Evolutionary conservation across 345 rosid genomes (phyloP).

Genomic region (Barbarea vulgaris): DNA sequence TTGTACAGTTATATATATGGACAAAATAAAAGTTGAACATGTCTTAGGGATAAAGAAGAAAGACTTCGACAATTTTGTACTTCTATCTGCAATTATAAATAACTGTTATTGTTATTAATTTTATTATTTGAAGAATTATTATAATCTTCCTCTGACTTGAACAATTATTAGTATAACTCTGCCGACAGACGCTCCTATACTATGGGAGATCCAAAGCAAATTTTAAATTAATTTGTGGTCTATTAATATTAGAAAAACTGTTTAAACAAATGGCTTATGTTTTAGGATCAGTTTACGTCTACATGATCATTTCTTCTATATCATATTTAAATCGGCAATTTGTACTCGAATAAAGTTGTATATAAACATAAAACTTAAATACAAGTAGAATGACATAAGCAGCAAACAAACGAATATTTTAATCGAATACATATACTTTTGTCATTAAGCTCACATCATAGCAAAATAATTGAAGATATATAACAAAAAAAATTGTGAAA

Average conservation of each 20-base stretch:
- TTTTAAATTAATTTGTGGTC: not conserved
- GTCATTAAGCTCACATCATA: not conserved
- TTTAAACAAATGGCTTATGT: slow-evolving; percentile 16
- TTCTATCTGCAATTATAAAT: not conserved
- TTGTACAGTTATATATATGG: not conserved
- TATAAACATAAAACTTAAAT: not conserved
- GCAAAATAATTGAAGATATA: not conserved
- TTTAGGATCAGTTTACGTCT: not conserved
- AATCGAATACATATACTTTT: not conserved
- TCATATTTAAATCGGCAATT: not conserved
- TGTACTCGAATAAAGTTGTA: not conserved
- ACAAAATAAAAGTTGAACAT: not conserved
- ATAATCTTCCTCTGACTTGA: not conserved
- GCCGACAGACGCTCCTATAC: slow-evolving; percentile 36
- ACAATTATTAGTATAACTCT: not conserved
- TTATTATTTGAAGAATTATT: not conserved
- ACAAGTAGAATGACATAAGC: not conserved
- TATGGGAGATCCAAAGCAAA: slow-evolving; percentile 28
- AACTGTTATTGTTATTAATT: not conserved
- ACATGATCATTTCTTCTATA: not conserved
- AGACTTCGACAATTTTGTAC: not conserved
- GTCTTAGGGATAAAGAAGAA: not conserved
- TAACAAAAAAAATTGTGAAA: not conserved
- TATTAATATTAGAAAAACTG: not conserved
- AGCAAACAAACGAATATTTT: not conserved